A percentile compares a stretch with the other conserved stretches of the same genome.
Evolutionary conservation across 129 eudicot species (phyloP).

Genomic region (Centrapalus pauciflorus): DNA sequence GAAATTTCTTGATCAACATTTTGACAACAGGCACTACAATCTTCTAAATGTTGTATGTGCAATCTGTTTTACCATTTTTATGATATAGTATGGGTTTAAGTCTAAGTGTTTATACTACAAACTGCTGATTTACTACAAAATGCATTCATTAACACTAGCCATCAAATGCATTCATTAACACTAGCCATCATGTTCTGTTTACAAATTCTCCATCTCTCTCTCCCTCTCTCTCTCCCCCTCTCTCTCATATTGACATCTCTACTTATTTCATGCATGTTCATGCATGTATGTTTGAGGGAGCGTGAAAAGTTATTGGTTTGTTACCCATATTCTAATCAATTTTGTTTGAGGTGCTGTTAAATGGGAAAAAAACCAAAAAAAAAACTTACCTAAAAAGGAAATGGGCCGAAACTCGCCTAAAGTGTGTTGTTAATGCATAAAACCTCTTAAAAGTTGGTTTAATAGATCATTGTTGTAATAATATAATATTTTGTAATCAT

Average conservation of each 20-base stretch:
- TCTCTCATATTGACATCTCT: neutral
- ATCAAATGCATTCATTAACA: neutral
- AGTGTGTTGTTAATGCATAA: neutral
- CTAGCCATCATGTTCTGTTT: neutral
- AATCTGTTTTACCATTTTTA: conserved; percentile 17
- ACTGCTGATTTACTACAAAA: neutral
- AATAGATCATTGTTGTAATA: neutral
- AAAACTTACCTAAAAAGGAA: neutral
- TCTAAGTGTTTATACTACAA: neutral
- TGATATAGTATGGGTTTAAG: conserved; percentile 4
- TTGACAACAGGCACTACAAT: conserved; percentile 84
- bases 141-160: neutral
- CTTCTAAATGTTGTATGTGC: conserved; percentile 76
- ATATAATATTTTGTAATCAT: neutral
- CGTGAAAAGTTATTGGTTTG: neutral
- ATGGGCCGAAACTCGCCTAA: neutral
- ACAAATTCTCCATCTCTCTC: neutral
- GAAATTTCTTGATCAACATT: conserved; percentile 79
- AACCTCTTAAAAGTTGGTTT: neutral
- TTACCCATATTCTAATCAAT: neutral
- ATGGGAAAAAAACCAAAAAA: neutral
- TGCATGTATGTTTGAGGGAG: neutral
- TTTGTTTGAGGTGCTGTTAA: neutral
- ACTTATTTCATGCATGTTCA: neutral
- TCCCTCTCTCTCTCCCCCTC: too few species aligned